These are phyloP conservation scores for Stephania japonica DNA, from an alignment of 164 flowering plant species.

Conservation along the genomic window DNA sequence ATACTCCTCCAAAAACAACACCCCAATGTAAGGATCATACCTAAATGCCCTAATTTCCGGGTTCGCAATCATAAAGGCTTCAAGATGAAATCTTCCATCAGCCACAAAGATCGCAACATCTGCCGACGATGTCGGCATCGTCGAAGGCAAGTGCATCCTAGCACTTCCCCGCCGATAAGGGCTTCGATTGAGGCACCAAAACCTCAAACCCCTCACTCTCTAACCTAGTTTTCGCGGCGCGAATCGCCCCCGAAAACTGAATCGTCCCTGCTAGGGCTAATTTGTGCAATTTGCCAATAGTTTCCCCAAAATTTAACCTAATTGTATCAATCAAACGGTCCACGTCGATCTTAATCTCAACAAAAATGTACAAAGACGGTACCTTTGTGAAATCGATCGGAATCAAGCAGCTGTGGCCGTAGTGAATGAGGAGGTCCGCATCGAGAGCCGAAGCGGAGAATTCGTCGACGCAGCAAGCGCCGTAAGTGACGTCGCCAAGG, in stretches of 20 bases:
- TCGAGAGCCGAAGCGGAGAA: constrained; percentile 73
- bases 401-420: constrained; percentile 89
- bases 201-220: constrained; percentile 58
- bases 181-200: constrained; percentile 76
- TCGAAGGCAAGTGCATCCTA: constrained; percentile 93
- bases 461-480: constrained; percentile 96
- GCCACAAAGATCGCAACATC: constrained; percentile 70
- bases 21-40: constrained; percentile 85
- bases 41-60: constrained; percentile 67
- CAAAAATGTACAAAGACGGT: constrained; percentile 85
- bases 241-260: constrained; percentile 76
- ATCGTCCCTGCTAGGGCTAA: constrained; percentile 85
- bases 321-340: constrained; percentile 43
- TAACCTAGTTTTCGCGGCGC: constrained; percentile 59
- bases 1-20: constrained; percentile 83
- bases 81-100: constrained; percentile 94
- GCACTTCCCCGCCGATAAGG: constrained; percentile 89
- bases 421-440: constrained; percentile 80
- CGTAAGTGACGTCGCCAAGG: constrained; percentile 94
- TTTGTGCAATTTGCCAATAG: constrained; percentile 12
- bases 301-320: constrained; percentile 25
- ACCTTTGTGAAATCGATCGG: constrained; percentile 64
- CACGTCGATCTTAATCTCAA: constrained; percentile 71
- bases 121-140: constrained; percentile 22
- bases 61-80: constrained; percentile 96